Evolutionary conservation across 768 basidiomycete genomes (phyloP).

Genomic region (Imleria badia): DNA sequence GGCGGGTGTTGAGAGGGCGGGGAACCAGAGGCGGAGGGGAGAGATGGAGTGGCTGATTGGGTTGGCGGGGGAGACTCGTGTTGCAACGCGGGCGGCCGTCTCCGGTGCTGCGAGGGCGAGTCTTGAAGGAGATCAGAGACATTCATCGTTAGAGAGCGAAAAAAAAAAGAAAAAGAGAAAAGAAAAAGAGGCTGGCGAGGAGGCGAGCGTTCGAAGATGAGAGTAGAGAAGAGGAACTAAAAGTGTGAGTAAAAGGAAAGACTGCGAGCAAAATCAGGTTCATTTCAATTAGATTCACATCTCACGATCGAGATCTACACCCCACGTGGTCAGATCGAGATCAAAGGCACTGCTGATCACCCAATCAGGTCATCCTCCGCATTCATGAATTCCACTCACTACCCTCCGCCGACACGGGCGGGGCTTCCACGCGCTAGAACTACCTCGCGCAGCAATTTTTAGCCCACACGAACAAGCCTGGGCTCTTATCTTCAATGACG

Average conservation of each 20-base stretch:
- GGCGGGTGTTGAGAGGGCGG: constrained; percentile 31
- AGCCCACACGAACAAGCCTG: too few relatives aligned
- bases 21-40: constrained; percentile 30
- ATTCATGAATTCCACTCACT: too few relatives aligned
- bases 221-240: constrained; percentile 28
- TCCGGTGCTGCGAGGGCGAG: constrained; percentile 59
- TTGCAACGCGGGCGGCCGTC: constrained; percentile 29
- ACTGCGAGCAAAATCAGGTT: constrained; percentile 29
- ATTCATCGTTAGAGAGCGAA: constrained; percentile 47
- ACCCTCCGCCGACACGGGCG: not conserved
- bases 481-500: too few relatives aligned
- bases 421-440: not conserved
- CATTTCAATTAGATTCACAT: constrained; percentile 37
- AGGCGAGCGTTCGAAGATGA: constrained; percentile 19
- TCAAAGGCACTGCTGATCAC: constrained; percentile 18
- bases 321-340: constrained; percentile 35
- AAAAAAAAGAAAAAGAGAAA: not conserved
- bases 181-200: constrained; percentile 2
- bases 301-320: constrained; percentile 31
- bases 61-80: constrained; percentile 26
- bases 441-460: too few relatives aligned
- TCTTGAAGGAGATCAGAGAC: constrained; percentile 68
- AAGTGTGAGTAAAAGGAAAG: constrained; percentile 31
- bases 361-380: not conserved
- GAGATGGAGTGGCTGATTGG: constrained; percentile 26